Evolutionary conservation across 768 basidiomycete genomes (phyloP).

Genomic region (Filobasidium wieringae): DNA sequence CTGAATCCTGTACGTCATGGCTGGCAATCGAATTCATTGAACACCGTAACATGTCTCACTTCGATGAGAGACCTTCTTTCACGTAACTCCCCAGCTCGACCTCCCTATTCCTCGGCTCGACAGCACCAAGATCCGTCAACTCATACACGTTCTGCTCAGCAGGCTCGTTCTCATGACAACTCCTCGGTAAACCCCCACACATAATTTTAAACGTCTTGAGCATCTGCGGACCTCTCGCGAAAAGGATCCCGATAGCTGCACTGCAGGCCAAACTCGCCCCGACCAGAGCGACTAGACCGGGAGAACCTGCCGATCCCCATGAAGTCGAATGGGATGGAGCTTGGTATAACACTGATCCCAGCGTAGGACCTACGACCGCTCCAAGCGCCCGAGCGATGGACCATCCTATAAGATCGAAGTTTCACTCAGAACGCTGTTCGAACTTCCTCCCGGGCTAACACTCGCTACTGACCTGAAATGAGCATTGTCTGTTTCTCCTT

Average conservation of each 20-base stretch:
- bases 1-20: too few relatives aligned
- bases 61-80: too few relatives aligned
- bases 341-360: slow-evolving; percentile 14
- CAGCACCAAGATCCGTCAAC: too few relatives aligned
- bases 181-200: too few relatives aligned
- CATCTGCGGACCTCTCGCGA: too few relatives aligned
- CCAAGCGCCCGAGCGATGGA: slow-evolving; percentile 20
- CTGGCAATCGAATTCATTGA: too few relatives aligned
- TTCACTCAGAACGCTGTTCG: not conserved
- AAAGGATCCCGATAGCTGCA: slow-evolving; percentile 4
- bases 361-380: slow-evolving; percentile 17
- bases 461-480: slow-evolving; percentile 7
- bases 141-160: too few relatives aligned
- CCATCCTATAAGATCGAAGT: slow-evolving; percentile 5
- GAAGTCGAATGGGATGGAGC: not conserved
- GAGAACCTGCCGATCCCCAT: slow-evolving; percentile 22
- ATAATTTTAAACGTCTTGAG: too few relatives aligned
- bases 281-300: slow-evolving; percentile 16
- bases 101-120: too few relatives aligned
- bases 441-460: not conserved
- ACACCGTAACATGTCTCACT: too few relatives aligned
- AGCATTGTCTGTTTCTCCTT: slow-evolving; percentile 20
- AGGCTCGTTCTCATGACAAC: too few relatives aligned
- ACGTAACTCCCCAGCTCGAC: too few relatives aligned
- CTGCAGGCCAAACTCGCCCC: slow-evolving; percentile 16